Base-by-base conservation (phyloP, 805 yeast species). In the Kluyveromyces nonfermentans region DNA sequence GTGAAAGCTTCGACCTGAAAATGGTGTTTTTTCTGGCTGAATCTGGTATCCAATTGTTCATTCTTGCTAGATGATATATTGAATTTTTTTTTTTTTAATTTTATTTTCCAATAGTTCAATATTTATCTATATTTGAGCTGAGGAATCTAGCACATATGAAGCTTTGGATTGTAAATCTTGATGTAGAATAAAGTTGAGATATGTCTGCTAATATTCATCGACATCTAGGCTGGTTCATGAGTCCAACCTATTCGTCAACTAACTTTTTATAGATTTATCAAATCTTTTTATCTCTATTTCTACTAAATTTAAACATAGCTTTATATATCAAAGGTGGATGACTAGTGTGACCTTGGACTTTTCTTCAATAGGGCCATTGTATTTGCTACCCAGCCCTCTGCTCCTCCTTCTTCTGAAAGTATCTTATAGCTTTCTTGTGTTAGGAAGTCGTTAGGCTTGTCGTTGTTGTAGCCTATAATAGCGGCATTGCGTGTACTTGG, bases 401-500 rank as follows among this genome's bases (percentile, higher is more conserved):
- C 89, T 12, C 96, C 96, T 9, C 96, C 96, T 58, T 86, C 94
- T 53, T 75, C 68, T 5, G 76, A 73, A 16, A 90, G 56, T 1
- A 85, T 70, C 40, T 84, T 85, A 50, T 75, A 72, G 1, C 82
- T 46, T 63, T 68, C 52, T 63, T 56, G 59, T 2, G 63, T 57
- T 25, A 62, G 64, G 48, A 54, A 58, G 3, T 46, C 37, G 8
- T 47, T 68, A 9, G 62, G 51, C 9, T 54, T 45, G 2, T 60
- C 61, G 37, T 68, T 73, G 32, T 69, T 63, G 42, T 75, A 71
- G 0, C 95, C 96, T 40, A 90, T 79, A 14, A 90, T 67, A 0
- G 97, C 97, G 1, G 94, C 87, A 57, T 90, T 90, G 60, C 97
- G 70, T 0, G 97, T 90, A 46, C 96, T 85, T 28, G 97, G 97